Percentiles rank a stretch among this genome's conserved stretches.
phyloP scores from a whole-genome alignment of 1,284 basidiomycete genomes.

The Chalciporus sp. region DNA sequence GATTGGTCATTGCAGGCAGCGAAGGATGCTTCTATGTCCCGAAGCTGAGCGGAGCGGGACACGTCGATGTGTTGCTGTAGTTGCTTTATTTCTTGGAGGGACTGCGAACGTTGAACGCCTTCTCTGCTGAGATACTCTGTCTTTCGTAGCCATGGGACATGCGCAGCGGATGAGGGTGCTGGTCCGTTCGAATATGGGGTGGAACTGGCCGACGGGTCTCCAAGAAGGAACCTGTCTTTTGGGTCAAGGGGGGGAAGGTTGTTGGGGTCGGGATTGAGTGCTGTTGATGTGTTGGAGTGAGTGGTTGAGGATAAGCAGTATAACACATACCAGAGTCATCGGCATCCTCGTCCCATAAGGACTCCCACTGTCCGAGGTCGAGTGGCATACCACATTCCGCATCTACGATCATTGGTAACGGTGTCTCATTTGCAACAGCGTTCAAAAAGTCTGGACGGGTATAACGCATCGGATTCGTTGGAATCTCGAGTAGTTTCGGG shows the following conservation, averaged over 20 bases:
- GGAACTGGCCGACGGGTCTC: conserved; percentile 54
- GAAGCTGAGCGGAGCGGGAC: conserved; percentile 77
- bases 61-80: conserved; percentile 66
- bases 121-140: conserved; percentile 85
- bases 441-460: conserved; percentile 83
- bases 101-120: conserved; percentile 48
- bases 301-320: background rate
- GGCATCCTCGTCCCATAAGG: conserved; percentile 78
- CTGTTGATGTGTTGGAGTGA: conserved; percentile 37
- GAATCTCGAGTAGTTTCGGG: conserved; percentile 87
- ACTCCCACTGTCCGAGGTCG: conserved; percentile 81
- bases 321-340: conserved; percentile 62
- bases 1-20: conserved; percentile 55
- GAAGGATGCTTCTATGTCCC: conserved; percentile 85
- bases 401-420: conserved; percentile 91
- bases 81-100: conserved; percentile 58
- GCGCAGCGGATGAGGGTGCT: conserved; percentile 42
- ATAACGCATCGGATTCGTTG: conserved; percentile 85
- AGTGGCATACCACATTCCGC: conserved; percentile 94
- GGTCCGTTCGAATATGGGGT: conserved; percentile 45
- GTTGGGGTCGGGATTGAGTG: conserved; percentile 66
- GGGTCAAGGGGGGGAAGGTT: conserved; percentile 68
- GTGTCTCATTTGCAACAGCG: conserved; percentile 75
- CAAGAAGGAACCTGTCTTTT: conserved; percentile 69
- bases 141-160: conserved; percentile 88